Evolutionary conservation across 1,284 basidiomycete genomes (phyloP), one percentile per base, ranked within the genome.

Genomic region (Mycena sp.): DNA sequence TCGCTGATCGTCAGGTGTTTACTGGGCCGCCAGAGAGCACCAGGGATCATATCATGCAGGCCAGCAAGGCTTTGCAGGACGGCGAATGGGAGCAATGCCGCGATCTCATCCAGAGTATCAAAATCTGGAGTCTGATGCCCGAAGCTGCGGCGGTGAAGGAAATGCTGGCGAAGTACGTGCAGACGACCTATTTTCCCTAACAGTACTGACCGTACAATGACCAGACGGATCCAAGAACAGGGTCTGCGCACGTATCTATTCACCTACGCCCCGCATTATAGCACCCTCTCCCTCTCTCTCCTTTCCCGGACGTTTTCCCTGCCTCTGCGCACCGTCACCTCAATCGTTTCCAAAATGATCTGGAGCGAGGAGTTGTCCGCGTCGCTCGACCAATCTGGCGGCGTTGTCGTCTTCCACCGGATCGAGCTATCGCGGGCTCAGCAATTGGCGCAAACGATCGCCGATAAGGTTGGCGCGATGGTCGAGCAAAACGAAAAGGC

Each of bases 11-110:
- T 56, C 97, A 99, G 83, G 94, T 98, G 13, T 99, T 99, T 83
- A 97, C 96, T 55, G 98, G 98, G 20, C 98, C 98, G 3, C 98
- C 98, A 39, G 98, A 99, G 85, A 99, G 96, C 81, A 99, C 97
- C 64, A 87, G 97, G 56, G 98, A 99, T 81, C 97, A 99, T 82
- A 97, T 99, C 81, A 99, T 99, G 95, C 97, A 99, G 83, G 98
- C 98, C 6, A 95, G 94, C 83, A 98, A 97, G 84, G 97, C 98
- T 6, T 84, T 99, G 68, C 96, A 99, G 83, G 92, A 94, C 74
- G 97, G 98, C 62, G 96, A 99, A 78, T 99, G 98, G 98, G 94
- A 97, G 81, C 92, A 93, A 79, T 98, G 96, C 79, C 90, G 94
- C 66, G 96, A 99, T 80, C 86, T 99, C 66, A 92, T 99, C 73